Conservation (phyloP, 148 eudicot genomes). For the Persicaria maculosa region DNA sequence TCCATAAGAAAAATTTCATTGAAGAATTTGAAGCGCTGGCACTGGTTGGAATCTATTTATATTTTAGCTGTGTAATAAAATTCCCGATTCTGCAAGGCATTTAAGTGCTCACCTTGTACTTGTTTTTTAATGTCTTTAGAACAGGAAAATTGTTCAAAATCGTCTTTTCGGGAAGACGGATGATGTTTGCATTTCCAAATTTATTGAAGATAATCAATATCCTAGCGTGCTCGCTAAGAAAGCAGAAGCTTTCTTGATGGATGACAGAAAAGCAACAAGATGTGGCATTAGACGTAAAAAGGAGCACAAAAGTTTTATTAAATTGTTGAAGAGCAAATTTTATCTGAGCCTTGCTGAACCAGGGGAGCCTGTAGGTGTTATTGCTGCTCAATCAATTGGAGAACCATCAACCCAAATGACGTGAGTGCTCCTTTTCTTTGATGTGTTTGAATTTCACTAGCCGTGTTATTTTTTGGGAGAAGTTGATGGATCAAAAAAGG, state of each 20-base stretch:
- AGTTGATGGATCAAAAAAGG: not conserved
- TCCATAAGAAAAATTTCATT: conserved; percentile 73
- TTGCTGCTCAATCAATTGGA: conserved; percentile 95
- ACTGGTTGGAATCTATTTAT: conserved; percentile 31
- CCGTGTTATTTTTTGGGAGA: not conserved
- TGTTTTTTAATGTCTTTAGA: conserved; percentile 32
- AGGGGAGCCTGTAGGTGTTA: conserved; percentile 97
- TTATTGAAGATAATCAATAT: conserved; percentile 47
- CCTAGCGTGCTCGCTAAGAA: conserved; percentile 52
- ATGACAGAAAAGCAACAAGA: conserved; percentile 11
- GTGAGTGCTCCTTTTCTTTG: conserved; percentile 37
- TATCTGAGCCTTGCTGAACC: conserved; percentile 80
- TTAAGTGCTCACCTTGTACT: conserved; percentile 4
- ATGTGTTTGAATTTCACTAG: not conserved
- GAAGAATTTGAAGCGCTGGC: conserved; percentile 77
- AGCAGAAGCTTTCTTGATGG: conserved; percentile 30
- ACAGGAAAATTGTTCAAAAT: conserved; percentile 45
- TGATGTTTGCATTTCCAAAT: conserved; percentile 35
- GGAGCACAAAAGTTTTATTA: conserved; percentile 39
- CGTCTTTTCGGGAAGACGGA: conserved; percentile 44
- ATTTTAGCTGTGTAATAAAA: not conserved
- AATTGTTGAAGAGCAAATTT: conserved; percentile 69
- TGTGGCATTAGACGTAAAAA: conserved; percentile 16
- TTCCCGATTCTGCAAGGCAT: not conserved
- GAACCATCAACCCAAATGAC: conserved; percentile 99